Percentiles rank a stretch among this genome's conserved stretches.
Conservation (phyloP, 768 basidiomycete genomes). For the Tricholoma hemisulphureum region DNA sequence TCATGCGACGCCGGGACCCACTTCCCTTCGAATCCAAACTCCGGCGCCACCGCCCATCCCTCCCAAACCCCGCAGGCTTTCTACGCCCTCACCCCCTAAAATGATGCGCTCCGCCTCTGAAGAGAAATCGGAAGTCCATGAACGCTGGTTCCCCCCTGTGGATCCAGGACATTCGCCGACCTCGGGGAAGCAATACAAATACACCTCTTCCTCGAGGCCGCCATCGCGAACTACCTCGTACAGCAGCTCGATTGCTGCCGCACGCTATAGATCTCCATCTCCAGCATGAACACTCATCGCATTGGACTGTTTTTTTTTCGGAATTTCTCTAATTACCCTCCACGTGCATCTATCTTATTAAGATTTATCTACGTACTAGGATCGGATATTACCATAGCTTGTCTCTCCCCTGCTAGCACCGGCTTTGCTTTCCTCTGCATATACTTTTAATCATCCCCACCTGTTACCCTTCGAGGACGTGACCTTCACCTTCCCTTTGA, state of each 20-base stretch:
- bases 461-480: conserved; percentile 9
- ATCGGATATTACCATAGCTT: neutral
- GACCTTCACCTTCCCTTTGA: conserved; percentile 22
- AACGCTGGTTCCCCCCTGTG: conserved; percentile 63
- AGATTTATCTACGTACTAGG: conserved; percentile 18
- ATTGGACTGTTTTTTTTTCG: conserved; percentile 14
- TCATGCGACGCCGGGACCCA: conserved; percentile 34
- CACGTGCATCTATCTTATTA: conserved; percentile 33
- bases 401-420: neutral
- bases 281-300: conserved; percentile 18
- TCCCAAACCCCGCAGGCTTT: conserved; percentile 49
- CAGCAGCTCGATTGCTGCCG: conserved; percentile 18
- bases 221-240: conserved; percentile 28
- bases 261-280: conserved; percentile 19
- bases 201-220: conserved; percentile 21
- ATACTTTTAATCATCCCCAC: conserved; percentile 1
- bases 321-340: conserved; percentile 9
- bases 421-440: conserved; percentile 15
- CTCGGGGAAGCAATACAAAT: conserved; percentile 6
- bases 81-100: conserved; percentile 54
- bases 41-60: conserved; percentile 33
- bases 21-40: conserved; percentile 39
- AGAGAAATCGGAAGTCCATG: conserved; percentile 59
- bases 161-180: conserved; percentile 14
- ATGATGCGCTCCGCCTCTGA: conserved; percentile 62